Conservation (phyloP, 768 basidiomycete genomes). For the Naganishia kalamii region DNA sequence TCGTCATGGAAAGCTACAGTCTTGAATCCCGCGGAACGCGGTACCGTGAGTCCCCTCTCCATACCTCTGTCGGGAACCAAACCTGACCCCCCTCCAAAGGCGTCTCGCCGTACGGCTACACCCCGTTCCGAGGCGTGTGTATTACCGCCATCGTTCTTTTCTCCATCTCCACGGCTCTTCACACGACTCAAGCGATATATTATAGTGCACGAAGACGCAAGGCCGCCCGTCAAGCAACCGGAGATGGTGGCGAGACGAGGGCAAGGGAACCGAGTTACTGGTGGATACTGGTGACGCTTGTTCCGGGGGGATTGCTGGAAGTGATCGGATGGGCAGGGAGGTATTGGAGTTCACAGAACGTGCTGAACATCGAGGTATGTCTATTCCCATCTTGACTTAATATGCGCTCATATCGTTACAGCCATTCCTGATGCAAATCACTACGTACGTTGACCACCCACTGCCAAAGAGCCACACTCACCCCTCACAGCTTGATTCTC, state of each 20-base stretch:
- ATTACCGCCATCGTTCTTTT: slow-evolving; percentile 42
- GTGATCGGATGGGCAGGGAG: slow-evolving; percentile 41
- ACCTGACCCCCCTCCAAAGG: background rate
- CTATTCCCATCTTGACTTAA: background rate
- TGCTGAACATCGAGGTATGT: slow-evolving; percentile 19
- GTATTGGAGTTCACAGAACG: slow-evolving; percentile 36
- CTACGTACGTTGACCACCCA: slow-evolving; percentile 28
- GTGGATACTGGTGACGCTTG: slow-evolving; percentile 41
- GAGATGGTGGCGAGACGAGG: slow-evolving; percentile 23
- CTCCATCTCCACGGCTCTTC: slow-evolving; percentile 31
- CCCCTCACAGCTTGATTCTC: slow-evolving; percentile 34
- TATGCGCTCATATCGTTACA: slow-evolving; percentile 17
- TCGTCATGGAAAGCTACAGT: background rate
- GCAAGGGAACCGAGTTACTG: slow-evolving; percentile 37
- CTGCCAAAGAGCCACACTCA: background rate
- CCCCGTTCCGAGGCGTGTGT: slow-evolving; percentile 31
- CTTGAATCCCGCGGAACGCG: background rate
- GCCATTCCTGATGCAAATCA: slow-evolving; percentile 42
- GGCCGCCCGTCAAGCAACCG: slow-evolving; percentile 27
- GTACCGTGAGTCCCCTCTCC: background rate
- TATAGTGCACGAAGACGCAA: slow-evolving; percentile 35
- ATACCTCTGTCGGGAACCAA: background rate
- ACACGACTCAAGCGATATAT: slow-evolving; percentile 30
- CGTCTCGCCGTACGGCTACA: slow-evolving; percentile 34
- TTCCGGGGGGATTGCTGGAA: slow-evolving; percentile 37